Percentiles rank a stretch among this genome's conserved stretches.
Evolutionary conservation across 176 grass and related monocot genomes (phyloP).

Genomic region (Carex littledalei): DNA sequence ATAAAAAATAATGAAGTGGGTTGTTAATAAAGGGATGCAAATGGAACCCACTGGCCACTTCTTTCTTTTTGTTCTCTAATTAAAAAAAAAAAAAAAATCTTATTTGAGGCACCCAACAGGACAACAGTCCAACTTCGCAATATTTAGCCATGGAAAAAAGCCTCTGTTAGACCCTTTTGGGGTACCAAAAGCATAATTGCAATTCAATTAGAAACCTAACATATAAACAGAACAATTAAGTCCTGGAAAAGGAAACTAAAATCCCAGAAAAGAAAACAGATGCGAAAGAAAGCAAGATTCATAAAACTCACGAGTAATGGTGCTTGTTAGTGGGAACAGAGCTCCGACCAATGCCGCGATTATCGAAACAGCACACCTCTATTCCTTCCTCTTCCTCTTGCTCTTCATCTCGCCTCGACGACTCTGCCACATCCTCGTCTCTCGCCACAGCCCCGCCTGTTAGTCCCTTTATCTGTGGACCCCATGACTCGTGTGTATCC

Average conservation of each 20-base stretch:
- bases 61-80: too few species aligned
- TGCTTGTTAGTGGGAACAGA: slow-evolving; percentile 41
- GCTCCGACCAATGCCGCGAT: slow-evolving; percentile 61
- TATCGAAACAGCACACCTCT: slow-evolving; percentile 80
- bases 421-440: slow-evolving; percentile 36
- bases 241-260: neutral
- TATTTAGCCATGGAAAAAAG: neutral
- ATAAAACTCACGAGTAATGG: slow-evolving; percentile 48
- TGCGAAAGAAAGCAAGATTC: neutral
- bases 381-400: slow-evolving; percentile 35
- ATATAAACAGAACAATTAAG: neutral
- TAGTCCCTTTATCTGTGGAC: slow-evolving; percentile 57
- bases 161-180: neutral
- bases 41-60: too few species aligned
- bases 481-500: slow-evolving; percentile 59
- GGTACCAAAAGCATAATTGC: neutral
- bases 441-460: slow-evolving; percentile 30
- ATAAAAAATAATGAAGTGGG: too few species aligned
- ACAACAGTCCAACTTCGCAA: too few species aligned
- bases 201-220: neutral
- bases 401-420: neutral
- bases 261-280: neutral
- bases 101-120: too few species aligned
- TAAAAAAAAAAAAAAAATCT: too few species aligned
- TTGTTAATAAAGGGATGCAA: too few species aligned